Conservation (phyloP, 208 protist species). For the Porcisia deanei region DNA sequence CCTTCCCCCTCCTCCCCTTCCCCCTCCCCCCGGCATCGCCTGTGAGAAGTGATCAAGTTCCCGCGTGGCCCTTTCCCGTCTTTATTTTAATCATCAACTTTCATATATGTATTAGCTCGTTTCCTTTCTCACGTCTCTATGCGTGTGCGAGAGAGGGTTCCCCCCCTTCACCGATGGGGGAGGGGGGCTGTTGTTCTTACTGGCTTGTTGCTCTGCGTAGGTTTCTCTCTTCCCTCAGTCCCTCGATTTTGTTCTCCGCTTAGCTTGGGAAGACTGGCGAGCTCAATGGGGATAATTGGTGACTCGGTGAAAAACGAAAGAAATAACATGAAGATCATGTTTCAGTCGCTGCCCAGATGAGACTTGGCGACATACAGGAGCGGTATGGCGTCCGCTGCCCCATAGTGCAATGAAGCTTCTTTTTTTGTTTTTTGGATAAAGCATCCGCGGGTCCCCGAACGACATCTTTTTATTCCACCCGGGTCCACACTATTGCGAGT, state of each 20-base stretch:
- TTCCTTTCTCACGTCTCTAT: not conserved
- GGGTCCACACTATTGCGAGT: not conserved
- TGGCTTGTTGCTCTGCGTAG: not conserved
- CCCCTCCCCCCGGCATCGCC: too few relatives aligned
- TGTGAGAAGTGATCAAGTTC: not conserved
- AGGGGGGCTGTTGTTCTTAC: not conserved
- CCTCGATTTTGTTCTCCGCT: not conserved
- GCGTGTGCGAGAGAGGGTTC: not conserved
- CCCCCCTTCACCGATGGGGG: not conserved
- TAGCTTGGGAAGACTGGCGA: slow-evolving; percentile 19
- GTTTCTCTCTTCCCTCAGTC: not conserved
- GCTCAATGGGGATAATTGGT: not conserved
- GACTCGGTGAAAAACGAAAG: slow-evolving; percentile 1
- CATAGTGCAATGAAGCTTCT: too few relatives aligned
- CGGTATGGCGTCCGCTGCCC: not conserved
- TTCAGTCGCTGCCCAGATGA: not conserved
- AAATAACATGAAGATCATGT: not conserved
- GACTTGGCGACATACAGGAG: not conserved
- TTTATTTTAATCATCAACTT: not conserved
- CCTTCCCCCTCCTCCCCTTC: not conserved
- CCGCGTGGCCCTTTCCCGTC: not conserved
- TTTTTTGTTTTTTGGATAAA: not conserved
- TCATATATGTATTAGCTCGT: not conserved
- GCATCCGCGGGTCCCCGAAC: not conserved
- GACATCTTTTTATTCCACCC: not conserved